phyloP scores from a whole-genome alignment of 129 eudicot genomes.

The Pseudognaphalium luteoalbum region DNA sequence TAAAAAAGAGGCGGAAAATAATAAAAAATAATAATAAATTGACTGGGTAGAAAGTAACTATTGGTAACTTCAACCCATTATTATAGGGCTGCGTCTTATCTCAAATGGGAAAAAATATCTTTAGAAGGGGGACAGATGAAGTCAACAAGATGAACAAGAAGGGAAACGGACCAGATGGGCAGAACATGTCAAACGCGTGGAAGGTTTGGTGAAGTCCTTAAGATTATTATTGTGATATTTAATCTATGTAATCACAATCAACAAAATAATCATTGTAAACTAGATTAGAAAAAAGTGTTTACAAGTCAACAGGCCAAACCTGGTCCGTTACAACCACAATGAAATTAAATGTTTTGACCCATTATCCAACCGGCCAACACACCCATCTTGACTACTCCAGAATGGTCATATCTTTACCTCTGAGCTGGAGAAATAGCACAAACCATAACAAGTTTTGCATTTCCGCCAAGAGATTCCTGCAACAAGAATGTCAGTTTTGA shows the following conservation, averaged over 20 bases:
- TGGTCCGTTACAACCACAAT: not conserved
- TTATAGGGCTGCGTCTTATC: too few species aligned
- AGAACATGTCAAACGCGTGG: not conserved
- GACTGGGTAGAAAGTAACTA: not conserved
- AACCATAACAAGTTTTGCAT: constrained; percentile 92
- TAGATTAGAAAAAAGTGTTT: not conserved
- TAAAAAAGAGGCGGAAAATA: too few species aligned
- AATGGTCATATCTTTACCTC: constrained; percentile 43
- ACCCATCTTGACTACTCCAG: not conserved
- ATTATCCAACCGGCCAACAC: not conserved
- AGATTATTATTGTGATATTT: not conserved
- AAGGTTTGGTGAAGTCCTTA: not conserved
- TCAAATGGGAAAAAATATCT: not conserved
- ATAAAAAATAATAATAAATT: too few species aligned
- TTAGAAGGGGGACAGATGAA: too few species aligned
- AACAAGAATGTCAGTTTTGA: constrained; percentile 90
- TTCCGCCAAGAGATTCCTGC: constrained; percentile 99
- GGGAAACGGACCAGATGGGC: not conserved
- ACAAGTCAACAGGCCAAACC: not conserved
- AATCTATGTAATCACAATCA: not conserved
- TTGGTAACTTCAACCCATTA: not conserved
- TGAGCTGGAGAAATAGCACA: constrained; percentile 93
- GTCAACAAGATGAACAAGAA: not conserved
- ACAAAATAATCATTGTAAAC: not conserved
- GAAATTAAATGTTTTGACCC: not conserved